These are phyloP conservation scores for Pachysandra terminalis DNA, from an alignment of 164 flowering plant genomes.

Conservation along the genomic window DNA sequence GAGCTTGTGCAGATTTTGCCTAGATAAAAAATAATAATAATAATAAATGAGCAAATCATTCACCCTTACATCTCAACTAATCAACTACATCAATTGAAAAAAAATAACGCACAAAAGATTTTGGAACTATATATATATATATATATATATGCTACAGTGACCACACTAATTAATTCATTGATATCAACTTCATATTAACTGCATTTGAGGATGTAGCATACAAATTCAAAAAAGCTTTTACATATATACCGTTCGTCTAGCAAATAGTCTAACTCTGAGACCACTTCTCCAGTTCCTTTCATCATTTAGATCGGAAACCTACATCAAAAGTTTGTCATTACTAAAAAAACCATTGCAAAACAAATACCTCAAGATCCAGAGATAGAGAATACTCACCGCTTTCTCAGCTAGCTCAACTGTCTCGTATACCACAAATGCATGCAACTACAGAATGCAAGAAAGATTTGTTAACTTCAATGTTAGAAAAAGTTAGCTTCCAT, in stretches of 20 bases:
- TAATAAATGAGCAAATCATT: too few species aligned
- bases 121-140: too few species aligned
- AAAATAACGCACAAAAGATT: too few species aligned
- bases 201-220: background rate
- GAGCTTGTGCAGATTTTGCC: conserved; percentile 51
- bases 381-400: conserved; percentile 58
- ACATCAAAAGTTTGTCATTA: conserved; percentile 10
- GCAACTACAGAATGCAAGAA: conserved; percentile 52
- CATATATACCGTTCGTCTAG: conserved; percentile 46
- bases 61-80: too few species aligned
- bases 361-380: background rate
- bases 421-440: conserved; percentile 97
- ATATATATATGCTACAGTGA: too few species aligned
- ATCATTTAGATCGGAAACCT: conserved; percentile 82
- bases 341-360: background rate
- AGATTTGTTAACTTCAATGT: too few species aligned
- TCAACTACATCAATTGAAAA: too few species aligned
- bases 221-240: background rate
- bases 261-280: conserved; percentile 70
- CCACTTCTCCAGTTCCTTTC: conserved; percentile 92
- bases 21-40: conserved; percentile 10
- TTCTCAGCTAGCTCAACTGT: conserved; percentile 85
- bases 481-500: background rate
- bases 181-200: background rate
- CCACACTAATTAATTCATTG: too few species aligned